Percentiles rank a stretch among this genome's conserved stretches.
Evolutionary conservation across 306 rosid species (phyloP).

Genomic region (Casuarina cunninghamiana): DNA sequence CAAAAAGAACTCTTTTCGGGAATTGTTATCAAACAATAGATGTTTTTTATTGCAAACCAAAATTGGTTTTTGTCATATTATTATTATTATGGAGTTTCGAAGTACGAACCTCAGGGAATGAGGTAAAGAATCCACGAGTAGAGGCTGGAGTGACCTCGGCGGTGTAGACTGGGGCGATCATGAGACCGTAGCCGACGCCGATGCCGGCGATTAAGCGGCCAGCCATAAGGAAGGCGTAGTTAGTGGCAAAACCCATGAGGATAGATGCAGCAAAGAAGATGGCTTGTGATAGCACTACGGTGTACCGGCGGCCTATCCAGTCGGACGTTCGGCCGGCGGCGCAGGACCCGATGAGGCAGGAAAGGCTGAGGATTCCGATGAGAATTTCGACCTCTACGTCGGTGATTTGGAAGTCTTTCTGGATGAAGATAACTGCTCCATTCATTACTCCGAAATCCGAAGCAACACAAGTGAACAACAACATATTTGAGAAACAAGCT

Average conservation of each 20-base stretch:
- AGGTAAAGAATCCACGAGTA: conserved; percentile 79
- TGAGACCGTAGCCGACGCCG: conserved; percentile 75
- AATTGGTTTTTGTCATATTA: background rate
- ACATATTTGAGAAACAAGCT: background rate
- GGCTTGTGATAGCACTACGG: conserved; percentile 57
- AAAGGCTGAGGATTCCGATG: conserved; percentile 66
- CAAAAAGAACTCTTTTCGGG: no score
- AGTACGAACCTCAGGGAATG: conserved; percentile 68
- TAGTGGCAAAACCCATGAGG: conserved; percentile 88
- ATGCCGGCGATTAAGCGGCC: conserved; percentile 79
- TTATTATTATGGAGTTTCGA: background rate
- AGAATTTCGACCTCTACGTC: conserved; percentile 61
- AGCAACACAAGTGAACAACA: background rate
- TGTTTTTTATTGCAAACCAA: background rate
- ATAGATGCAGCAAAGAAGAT: conserved; percentile 73
- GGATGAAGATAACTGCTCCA: conserved; percentile 64
- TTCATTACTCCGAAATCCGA: conserved; percentile 95
- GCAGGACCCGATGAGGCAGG: conserved; percentile 65
- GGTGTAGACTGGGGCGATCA: conserved; percentile 85
- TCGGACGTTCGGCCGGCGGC: conserved; percentile 86
- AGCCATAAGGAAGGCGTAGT: conserved; percentile 74
- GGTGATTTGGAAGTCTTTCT: conserved; percentile 47
- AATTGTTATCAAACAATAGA: background rate
- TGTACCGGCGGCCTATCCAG: conserved; percentile 90
- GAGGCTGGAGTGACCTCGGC: conserved; percentile 85